Evolutionary conservation across 495 filamentous ascomycete genomes (phyloP).

Genomic region (Xylona heveae): DNA sequence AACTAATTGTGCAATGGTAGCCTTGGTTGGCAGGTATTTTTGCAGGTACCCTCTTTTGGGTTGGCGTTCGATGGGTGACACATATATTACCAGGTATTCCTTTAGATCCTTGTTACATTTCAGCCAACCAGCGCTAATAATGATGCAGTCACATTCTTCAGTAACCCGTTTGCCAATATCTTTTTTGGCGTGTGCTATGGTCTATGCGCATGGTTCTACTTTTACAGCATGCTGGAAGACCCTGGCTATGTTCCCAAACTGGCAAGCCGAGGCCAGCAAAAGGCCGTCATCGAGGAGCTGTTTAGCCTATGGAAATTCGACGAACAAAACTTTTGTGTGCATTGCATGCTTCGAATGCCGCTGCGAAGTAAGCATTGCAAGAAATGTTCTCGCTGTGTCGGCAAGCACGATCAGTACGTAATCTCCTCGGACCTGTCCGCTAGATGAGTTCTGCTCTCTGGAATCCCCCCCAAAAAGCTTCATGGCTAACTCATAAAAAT

Average conservation of each 20-base stretch:
- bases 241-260: constrained; percentile 92
- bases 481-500: background rate
- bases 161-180: constrained; percentile 50
- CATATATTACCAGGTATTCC: constrained; percentile 45
- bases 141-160: constrained; percentile 35
- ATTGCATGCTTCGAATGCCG: constrained; percentile 82
- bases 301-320: constrained; percentile 74
- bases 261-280: constrained; percentile 68
- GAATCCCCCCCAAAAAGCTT: too few relatives aligned
- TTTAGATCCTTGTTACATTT: constrained; percentile 12
- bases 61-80: constrained; percentile 53
- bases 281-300: constrained; percentile 67
- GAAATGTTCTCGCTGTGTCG: constrained; percentile 74
- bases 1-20: constrained; percentile 18
- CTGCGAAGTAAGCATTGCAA: constrained; percentile 90
- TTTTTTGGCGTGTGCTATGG: constrained; percentile 40
- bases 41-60: constrained; percentile 66
- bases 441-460: too few relatives aligned
- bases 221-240: constrained; percentile 63
- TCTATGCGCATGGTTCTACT: constrained; percentile 68
- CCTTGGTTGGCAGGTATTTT: constrained; percentile 89
- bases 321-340: constrained; percentile 79
- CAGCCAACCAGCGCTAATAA: constrained; percentile 1
- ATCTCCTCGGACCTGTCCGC: constrained; percentile 1
- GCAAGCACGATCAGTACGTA: constrained; percentile 89